These are phyloP conservation scores for Stemphylium beticola DNA, from an alignment of 2,329 filamentous ascomycete genomes.

Conservation along the genomic window DNA sequence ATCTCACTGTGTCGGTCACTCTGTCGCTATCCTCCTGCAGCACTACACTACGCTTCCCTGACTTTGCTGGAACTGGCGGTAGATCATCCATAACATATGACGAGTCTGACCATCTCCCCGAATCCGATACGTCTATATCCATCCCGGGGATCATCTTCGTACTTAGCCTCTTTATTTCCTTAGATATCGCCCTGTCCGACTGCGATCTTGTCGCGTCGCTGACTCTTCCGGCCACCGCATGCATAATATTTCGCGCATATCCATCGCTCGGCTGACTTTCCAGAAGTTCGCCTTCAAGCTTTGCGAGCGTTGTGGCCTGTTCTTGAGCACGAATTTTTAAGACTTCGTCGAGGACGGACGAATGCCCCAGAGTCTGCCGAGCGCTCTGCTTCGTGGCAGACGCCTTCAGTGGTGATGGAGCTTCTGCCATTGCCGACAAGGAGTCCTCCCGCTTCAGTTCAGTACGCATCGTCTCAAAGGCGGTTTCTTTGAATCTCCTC, in stretches of 20 bases:
- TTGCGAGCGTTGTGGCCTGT: conserved; percentile 1
- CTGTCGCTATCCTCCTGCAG: no score
- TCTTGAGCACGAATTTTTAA: neutral
- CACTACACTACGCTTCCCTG: no score
- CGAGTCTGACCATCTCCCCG: no score
- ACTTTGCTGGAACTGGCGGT: no score
- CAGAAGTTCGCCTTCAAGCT: neutral
- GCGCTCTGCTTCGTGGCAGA: neutral
- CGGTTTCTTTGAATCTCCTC: neutral
- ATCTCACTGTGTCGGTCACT: no score
- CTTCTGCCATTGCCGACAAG: neutral
- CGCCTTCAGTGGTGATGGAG: neutral
- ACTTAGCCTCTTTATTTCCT: neutral
- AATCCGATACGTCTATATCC: neutral
- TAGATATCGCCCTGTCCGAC: neutral
- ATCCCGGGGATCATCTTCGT: neutral
- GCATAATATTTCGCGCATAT: no score
- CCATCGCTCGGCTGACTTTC: neutral
- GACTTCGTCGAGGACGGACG: conserved; percentile 2
- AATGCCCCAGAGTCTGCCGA: neutral
- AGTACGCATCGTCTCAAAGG: neutral
- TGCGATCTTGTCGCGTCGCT: no score
- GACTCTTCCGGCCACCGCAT: no score
- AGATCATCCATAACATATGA: no score
- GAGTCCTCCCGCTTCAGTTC: neutral